Base-by-base conservation (phyloP, 2,329 filamentous ascomycete species). In the Clonostachys rhizophaga region DNA sequence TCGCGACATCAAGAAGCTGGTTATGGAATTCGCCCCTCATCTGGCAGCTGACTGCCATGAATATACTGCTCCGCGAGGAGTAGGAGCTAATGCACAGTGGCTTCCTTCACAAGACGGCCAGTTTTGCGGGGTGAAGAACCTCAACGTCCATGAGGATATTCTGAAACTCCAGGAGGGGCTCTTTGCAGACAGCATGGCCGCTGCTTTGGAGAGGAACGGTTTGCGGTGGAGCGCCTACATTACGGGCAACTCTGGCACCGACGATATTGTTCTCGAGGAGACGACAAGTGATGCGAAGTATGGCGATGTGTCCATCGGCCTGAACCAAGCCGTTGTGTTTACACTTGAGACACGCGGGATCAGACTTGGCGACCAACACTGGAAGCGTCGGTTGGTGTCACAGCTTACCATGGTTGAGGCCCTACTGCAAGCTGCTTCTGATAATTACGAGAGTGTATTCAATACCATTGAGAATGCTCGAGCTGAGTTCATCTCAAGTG, bases 91-190 rank as follows among this genome's bases (percentile, higher is more conserved):
- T 30, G 60, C 58, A 5, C 52, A 49, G 44, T 44, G 54, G 16
- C 49, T 51, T 5, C 44, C 49, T 2, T 56, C 54, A 2, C 47
- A 57, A 2, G 61, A 64, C 34, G 58, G 56, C 1, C 54, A 59
- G 3, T 65, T 63, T 36, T 61, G 62, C 0, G 59, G 61, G 2
- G 58, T 58, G 3, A 65, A 65, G 52, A 65, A 65, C 30, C 44
- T 63, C 5, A 65, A 65, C 6, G 63, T 65, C 40, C 53, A 65
- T 44, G 37, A 49, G 7, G 48, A 53, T 16, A 64, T 65, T 10
- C 54, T 62, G 7, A 47, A 53, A 4, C 34, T 65, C 3, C 59
- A 60, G 0, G 62, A 65, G 37, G 42, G 51, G 18, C 11, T 65
- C 0, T 64, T 65, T 42, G 54, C 57, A 0, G 14, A n/a, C 7